Percentiles rank a stretch among this genome's conserved stretches.
phyloP scores from a whole-genome alignment of 768 basidiomycete species.

The Rubroboletus satanas region DNA sequence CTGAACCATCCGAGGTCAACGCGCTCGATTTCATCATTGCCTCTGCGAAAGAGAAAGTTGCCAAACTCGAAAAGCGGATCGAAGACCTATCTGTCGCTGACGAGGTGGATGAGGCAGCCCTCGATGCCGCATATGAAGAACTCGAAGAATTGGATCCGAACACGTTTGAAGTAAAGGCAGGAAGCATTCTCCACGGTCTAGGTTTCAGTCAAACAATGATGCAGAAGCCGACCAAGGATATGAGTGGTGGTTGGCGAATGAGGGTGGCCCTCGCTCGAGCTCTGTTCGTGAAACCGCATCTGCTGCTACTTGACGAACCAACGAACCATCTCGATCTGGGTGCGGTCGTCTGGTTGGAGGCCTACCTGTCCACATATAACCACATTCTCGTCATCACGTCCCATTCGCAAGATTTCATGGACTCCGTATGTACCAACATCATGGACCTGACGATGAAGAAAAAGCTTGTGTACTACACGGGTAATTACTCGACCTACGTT shows the following conservation, averaged over 20 bases:
- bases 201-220: conserved; percentile 92
- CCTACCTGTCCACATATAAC: conserved; percentile 96
- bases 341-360: conserved; percentile 98
- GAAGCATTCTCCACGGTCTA: conserved; percentile 94
- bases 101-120: conserved; percentile 78
- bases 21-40: conserved; percentile 96
- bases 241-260: conserved; percentile 99
- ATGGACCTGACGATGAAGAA: conserved; percentile 94
- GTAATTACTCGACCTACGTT: conserved; percentile 97
- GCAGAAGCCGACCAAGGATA: conserved; percentile 95
- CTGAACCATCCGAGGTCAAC: conserved; percentile 91
- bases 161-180: conserved; percentile 95
- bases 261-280: conserved; percentile 95
- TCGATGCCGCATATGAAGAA: conserved; percentile 91
- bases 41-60: conserved; percentile 90
- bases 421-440: conserved; percentile 94
- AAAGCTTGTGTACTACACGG: conserved; percentile 90
- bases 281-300: conserved; percentile 93
- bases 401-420: conserved; percentile 99
- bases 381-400: conserved; percentile 97
- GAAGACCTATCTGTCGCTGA: conserved; percentile 92
- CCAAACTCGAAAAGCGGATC: conserved; percentile 86
- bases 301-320: conserved; percentile 90
- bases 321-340: conserved; percentile 95
- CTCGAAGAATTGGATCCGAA: conserved; percentile 94